Conservation (phyloP, 495 filamentous ascomycete species). For the Cercophora scortea region DNA sequence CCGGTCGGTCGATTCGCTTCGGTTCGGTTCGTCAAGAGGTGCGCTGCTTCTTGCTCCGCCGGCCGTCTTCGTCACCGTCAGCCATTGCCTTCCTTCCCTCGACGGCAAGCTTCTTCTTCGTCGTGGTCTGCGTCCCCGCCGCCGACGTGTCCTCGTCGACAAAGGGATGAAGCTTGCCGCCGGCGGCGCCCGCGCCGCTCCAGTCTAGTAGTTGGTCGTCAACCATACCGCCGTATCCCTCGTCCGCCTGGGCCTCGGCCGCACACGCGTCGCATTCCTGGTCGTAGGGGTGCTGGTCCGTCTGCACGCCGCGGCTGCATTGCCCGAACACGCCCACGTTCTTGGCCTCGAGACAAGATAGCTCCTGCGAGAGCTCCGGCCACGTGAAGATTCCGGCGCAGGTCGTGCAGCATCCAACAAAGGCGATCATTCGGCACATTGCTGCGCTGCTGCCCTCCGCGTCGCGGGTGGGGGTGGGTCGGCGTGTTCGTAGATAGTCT, state of each 20-base stretch:
- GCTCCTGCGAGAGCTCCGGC: constrained; percentile 24
- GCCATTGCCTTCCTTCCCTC: not conserved
- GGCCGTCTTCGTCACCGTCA: constrained; percentile 6
- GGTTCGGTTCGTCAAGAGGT: constrained; percentile 7
- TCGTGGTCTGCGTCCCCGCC: too few species aligned
- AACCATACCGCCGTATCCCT: constrained; percentile 26
- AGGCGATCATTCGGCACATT: constrained; percentile 29
- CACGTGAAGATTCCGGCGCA: constrained; percentile 20
- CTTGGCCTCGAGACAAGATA: constrained; percentile 30
- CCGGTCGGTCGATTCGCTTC: not conserved
- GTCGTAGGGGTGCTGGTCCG: constrained; percentile 26
- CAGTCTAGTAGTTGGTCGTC: constrained; percentile 1
- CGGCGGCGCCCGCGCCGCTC: not conserved
- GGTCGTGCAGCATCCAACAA: constrained; percentile 23
- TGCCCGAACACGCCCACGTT: constrained; percentile 25
- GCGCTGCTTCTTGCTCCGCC: constrained; percentile 13
- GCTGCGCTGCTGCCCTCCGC: not conserved
- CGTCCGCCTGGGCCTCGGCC: constrained; percentile 19
- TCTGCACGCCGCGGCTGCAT: constrained; percentile 18
- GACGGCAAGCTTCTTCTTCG: constrained; percentile 1
- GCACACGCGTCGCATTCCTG: constrained; percentile 28
- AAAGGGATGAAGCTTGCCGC: too few species aligned
- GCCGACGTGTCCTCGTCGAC: too few species aligned
- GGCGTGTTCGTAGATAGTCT: too few species aligned
- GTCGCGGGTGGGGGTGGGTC: too few species aligned